Evolutionary conservation across 75 land plant species (phyloP), one percentile per base, ranked within the genome.

Genomic region (Sequoiadendron giganteum): DNA sequence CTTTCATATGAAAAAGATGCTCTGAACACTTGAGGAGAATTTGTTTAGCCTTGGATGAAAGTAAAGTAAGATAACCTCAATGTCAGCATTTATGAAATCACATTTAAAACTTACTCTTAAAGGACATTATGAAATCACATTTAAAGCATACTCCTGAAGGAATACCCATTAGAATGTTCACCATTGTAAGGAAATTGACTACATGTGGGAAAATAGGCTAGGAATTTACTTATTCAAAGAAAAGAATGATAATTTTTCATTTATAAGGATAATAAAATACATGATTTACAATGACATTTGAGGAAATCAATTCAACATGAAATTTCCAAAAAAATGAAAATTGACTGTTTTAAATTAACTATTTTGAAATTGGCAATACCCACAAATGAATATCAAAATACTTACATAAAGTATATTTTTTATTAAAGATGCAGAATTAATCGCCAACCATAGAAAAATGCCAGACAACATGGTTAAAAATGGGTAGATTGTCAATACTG

Each of bases 341-440:
- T n/a, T n/a, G n/a, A n/a, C n/a, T n/a, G n/a, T 21, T 30, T 45
- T 61, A 34, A 1, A 32, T 73, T 11, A 36, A 5, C 86, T 90
- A 80, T 58, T 61, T 61, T 61, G 30, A 78, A 52, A 36, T 38
- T 87, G 18, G 48, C 36, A 25, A 61, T 39, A 30, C 48, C 55
- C 9, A 47, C 18, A 88, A 88, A 49, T 4, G 16, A 13, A 88
- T 11, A 49, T 13, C 28, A 85, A 5, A 61, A 70, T 78, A 89
- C 93, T 86, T 82, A 92, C 93, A 68, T 87, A 84, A 16, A 91
- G 42, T 42, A 91, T 61, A 45, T 52, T 82, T 87, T 87, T 92
- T 32, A 88, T 4, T 34, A 89, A 28, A 54, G 93, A 85, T 42
- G 87, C 84, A 36, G 87, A 39, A 78, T n/a, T 73, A 28, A 92